Conservation (phyloP, 192 early-diverging fungal species). For the Funneliformis mosseae region DNA sequence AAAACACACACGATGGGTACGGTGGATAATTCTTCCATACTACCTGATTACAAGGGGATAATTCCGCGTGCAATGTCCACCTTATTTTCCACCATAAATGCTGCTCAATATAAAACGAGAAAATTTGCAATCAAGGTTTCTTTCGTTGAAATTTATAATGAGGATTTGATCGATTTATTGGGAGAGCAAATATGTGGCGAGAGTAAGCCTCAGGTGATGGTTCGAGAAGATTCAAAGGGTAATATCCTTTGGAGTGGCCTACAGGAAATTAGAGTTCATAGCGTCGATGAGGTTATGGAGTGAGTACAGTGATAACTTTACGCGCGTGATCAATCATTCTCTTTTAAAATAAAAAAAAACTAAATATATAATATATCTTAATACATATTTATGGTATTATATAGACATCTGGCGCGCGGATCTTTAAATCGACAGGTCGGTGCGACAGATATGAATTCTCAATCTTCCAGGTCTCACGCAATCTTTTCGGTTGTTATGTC, state of each 20-base stretch:
- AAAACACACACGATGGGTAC: conserved; percentile 98
- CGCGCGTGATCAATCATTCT: neutral
- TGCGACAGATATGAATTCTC: conserved; percentile 97
- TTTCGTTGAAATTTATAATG: conserved; percentile 97
- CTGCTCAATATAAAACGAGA: conserved; percentile 35
- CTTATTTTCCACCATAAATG: conserved; percentile 53
- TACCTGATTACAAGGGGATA: conserved; percentile 55
- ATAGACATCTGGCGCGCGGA: conserved; percentile 64
- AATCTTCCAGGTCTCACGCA: conserved; percentile 94
- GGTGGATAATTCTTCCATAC: conserved; percentile 39
- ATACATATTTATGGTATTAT: too few relatives aligned
- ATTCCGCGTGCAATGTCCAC: conserved; percentile 73
- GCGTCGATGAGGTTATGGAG: conserved; percentile 75
- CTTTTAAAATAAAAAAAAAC: conserved; percentile 31
- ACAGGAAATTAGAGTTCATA: conserved; percentile 70
- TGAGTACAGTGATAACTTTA: conserved; percentile 34
- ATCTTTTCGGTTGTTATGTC: conserved; percentile 91
- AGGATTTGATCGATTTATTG: conserved; percentile 91
- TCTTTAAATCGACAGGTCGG: conserved; percentile 83
- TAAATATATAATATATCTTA: conserved; percentile 3
- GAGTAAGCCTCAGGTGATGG: conserved; percentile 62
- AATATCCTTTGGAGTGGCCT: conserved; percentile 87
- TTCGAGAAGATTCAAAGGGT: conserved; percentile 87
- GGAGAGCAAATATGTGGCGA: conserved; percentile 56
- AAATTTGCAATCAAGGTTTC: conserved; percentile 69